Percentiles rank a stretch among this genome's conserved stretches.
Conservation (phyloP, 225 moss, liverwort and hornwort species). For the Neckera pumila region DNA sequence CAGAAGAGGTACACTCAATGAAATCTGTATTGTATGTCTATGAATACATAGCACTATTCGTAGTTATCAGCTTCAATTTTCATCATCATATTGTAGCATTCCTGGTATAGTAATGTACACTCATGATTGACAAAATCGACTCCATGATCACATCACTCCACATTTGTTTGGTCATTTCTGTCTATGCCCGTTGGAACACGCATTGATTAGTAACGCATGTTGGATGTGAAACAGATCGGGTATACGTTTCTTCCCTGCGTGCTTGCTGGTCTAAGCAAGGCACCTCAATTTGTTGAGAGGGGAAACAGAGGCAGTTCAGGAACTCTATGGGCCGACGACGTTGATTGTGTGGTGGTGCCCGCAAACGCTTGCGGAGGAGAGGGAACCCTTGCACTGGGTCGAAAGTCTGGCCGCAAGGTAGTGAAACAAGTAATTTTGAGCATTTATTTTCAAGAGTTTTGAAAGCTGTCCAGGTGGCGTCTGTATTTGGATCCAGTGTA, state of each 20-base stretch:
- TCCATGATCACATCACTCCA: neutral
- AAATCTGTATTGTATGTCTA: neutral
- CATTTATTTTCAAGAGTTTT: neutral
- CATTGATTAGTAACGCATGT: neutral
- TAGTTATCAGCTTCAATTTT: neutral
- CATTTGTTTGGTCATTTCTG: neutral
- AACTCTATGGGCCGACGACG: constrained; percentile 73
- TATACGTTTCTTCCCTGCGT: constrained; percentile 89
- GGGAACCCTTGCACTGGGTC: constrained; percentile 72
- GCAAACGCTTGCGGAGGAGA: constrained; percentile 77
- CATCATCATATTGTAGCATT: neutral
- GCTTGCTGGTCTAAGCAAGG: constrained; percentile 76
- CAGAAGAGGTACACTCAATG: constrained; percentile 61
- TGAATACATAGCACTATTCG: neutral
- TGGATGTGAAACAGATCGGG: constrained; percentile 54
- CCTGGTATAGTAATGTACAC: neutral
- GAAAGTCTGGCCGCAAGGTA: constrained; percentile 53
- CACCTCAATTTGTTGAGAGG: constrained; percentile 69
- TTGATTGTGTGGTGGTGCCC: constrained; percentile 83
- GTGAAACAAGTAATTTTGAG: neutral
- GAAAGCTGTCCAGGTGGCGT: neutral
- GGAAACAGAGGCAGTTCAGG: constrained; percentile 13
- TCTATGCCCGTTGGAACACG: neutral
- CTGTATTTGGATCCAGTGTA: neutral
- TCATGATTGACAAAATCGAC: neutral